Evolutionary conservation across 1,139 yeast species (phyloP), one percentile per base, ranked within the genome.

Genomic region (Nakaseomyces sp.): DNA sequence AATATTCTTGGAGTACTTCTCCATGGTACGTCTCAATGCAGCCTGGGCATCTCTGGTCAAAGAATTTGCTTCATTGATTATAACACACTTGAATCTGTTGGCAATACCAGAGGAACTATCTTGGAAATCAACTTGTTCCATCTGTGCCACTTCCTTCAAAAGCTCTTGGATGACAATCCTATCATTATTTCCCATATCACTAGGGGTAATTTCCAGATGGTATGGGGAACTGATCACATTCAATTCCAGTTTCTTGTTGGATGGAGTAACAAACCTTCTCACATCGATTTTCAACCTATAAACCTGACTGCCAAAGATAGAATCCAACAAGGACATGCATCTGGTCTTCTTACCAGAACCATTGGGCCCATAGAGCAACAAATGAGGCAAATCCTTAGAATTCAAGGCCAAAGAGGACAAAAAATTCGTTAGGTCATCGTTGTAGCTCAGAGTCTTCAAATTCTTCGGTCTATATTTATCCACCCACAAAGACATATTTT

Each of bases 11-110:
- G 96, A 86, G 65, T 89, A 91, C 60, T 91, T 91, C 61, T 91
- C 99, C 97, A 91, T 93, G 1, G 99, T 91, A 61, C 99, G 76
- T 66, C 98, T 75, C 55, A 91, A 70, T 0, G 99, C 99, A 60
- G 89, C 96, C 64, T 91, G 99, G 0, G 98, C 98, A 40, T 95
- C 96, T 0, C 96, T 89, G 0, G 98, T 91, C 89, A 91, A 86
- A n/a, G 95, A 74, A 54, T 91, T 96, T 0, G 98, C 97, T 63
- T 91, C 97, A 60, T 93, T 91, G 47, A 91, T 88, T 12, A 91
- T 77, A 16, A 91, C 97, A 36, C 89, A 85, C 63, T 89, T 91
- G 68, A 88, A 91, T 49, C 89, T 71, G 59, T 86, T 94, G 8
- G 64, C 63, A 29, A 60, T 43, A 3, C 65, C 65, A 31, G 55